Base-by-base conservation (phyloP, 192 early-diverging fungal species). In the Coemansia sp. region DNA sequence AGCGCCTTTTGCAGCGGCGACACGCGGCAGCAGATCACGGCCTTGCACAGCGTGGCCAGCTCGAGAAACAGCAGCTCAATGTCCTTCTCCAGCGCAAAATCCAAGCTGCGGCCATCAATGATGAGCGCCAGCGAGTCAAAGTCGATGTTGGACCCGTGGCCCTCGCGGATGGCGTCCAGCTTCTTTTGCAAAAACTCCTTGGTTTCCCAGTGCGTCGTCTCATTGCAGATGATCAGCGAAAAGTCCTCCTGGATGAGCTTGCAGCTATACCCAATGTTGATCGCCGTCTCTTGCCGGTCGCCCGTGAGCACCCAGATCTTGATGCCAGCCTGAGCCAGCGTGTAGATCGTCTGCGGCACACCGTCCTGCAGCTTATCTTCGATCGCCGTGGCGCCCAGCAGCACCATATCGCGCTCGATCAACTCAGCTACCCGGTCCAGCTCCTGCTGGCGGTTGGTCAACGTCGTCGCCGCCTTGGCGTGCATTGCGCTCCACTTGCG, bases 321-420 rank as follows among this genome's bases (percentile, higher is more conserved):
- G 67, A 98, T 93, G 19, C 95, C 95, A 1, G 96, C 96, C 43
- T 83, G 84, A 1, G 91, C 84, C 54, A 99, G 74, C 31, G 88
- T 87, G 2, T 89, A 88, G 65, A 99, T 98, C 39, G 92, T 91
- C 61, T 95, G 94, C 6, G 97, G 96, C 3, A 99, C 97, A 60
- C 94, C 95, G n/a, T 95, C 94, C 73, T 99, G 97, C 15, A 99
- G 89, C 81, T 92, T 90, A 72, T 99, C 97, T 82, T 99, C 97
- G 54, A 99, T 98, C 4, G 97, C 97, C 0, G 97, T 99, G n/a
- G 93, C 95, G 58, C 97, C 97, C 57, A 97, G 81, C 42, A 99
- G 76, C 64, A 87, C 84, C 61, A 99, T 65, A 1, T 88, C 83
- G 38, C 76, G 83, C 75, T 99, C 97, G 29, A 97, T 80, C 68